Evolutionary conservation across 352 stramenopile genomes (phyloP).

Genomic region (Saprolegnia parasitica): DNA sequence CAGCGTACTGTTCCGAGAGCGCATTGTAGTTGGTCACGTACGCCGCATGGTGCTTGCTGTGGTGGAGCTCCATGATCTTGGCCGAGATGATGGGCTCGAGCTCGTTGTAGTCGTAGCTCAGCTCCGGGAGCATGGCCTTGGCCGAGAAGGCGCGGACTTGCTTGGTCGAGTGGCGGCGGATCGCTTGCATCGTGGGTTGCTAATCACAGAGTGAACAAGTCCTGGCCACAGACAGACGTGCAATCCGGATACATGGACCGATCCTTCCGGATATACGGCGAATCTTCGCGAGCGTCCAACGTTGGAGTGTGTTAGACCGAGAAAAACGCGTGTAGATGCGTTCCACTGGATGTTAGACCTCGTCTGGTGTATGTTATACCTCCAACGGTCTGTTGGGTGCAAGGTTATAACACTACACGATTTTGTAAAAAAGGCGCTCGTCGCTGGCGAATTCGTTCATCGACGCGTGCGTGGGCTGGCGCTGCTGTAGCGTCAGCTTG

Average conservation of each 20-base stretch:
- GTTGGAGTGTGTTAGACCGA: not conserved
- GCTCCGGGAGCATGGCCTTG: conserved; percentile 76
- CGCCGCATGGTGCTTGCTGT: conserved; percentile 95
- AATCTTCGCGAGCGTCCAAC: not conserved
- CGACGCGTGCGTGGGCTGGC: too few relatives aligned
- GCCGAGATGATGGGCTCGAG: conserved; percentile 85
- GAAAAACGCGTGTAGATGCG: too few relatives aligned
- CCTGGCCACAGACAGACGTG: conserved; percentile 9
- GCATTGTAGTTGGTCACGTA: conserved; percentile 97
- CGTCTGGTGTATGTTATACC: too few relatives aligned
- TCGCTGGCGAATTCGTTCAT: too few relatives aligned
- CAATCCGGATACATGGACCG: conserved; percentile 14
- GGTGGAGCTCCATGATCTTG: conserved; percentile 93
- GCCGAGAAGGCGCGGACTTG: conserved; percentile 50
- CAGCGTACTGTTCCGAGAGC: conserved; percentile 90
- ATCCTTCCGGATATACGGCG: conserved; percentile 16
- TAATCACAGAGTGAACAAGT: conserved; percentile 16
- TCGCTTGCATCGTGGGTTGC: conserved; percentile 2
- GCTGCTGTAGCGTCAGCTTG: too few relatives aligned
- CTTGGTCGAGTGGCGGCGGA: conserved; percentile 22
- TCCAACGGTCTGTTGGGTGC: too few relatives aligned
- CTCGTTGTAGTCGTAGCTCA: conserved; percentile 82
- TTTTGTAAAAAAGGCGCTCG: too few relatives aligned
- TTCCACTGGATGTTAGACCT: too few relatives aligned
- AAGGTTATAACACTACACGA: too few relatives aligned